phyloP scores from a whole-genome alignment of 2,329 filamentous ascomycete genomes.

The Neopestalotiopsis sp. region DNA sequence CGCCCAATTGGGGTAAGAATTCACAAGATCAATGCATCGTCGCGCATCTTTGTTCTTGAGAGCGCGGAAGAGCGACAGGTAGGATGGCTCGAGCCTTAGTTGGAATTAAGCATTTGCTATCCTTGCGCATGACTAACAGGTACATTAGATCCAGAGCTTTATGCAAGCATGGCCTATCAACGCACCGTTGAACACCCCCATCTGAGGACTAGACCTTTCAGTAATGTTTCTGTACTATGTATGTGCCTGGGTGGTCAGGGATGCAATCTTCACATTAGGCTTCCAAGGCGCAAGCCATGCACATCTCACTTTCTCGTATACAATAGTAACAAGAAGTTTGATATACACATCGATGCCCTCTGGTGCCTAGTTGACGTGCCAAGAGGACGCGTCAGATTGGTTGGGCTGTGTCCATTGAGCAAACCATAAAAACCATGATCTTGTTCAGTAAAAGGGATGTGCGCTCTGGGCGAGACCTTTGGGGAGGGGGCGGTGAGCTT shows the following conservation, averaged over 20 bases:
- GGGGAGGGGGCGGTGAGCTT: not conserved
- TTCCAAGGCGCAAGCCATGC: not conserved
- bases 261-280: not conserved
- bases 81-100: not conserved
- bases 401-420: not conserved
- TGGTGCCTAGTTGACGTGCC: not conserved
- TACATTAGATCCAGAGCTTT: not conserved
- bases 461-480: too few relatives aligned
- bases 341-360: not conserved
- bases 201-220: not conserved
- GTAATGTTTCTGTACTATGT: too few relatives aligned
- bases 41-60: not conserved
- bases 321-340: too few relatives aligned
- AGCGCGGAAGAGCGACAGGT: not conserved
- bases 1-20: not conserved
- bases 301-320: not conserved
- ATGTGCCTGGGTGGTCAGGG: not conserved
- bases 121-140: slow-evolving; percentile 5
- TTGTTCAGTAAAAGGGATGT: not conserved
- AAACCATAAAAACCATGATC: not conserved
- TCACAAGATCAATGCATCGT: too few relatives aligned
- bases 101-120: slow-evolving; percentile 1
- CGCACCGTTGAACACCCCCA: not conserved
- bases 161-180: not conserved
- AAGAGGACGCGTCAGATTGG: not conserved